These are phyloP conservation scores for Candida easanensis DNA, from an alignment of 805 yeast genomes.

Conservation along the genomic window DNA sequence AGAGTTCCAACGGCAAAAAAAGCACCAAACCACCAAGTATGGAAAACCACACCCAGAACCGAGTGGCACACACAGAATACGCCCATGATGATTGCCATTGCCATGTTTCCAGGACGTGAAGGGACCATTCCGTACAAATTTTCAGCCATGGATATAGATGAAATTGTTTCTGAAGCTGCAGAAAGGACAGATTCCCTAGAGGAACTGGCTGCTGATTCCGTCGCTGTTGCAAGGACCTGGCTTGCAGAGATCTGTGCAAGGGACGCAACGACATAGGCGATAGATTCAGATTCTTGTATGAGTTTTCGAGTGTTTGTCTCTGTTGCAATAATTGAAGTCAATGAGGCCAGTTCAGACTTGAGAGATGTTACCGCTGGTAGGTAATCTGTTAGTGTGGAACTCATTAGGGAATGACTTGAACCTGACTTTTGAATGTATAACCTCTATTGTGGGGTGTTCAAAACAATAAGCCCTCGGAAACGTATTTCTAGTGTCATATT, in stretches of 20 bases:
- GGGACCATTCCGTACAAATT: conserved; percentile 45
- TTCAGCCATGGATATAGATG: conserved; percentile 8
- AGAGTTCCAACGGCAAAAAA: conserved; percentile 54
- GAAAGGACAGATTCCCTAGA: conserved; percentile 9
- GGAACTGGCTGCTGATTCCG: conserved; percentile 8
- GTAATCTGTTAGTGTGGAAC: conserved; percentile 1
- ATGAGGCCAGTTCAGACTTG: conserved; percentile 3
- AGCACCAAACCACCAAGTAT: conserved; percentile 64
- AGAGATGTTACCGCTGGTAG: not conserved
- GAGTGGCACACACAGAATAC: conserved; percentile 43
- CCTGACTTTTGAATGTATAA: too few relatives aligned
- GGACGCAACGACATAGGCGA: conserved; percentile 17
- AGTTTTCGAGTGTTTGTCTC: conserved; percentile 10
- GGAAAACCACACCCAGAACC: conserved; percentile 40
- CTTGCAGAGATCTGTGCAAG: conserved; percentile 10
- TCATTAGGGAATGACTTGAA: too few relatives aligned
- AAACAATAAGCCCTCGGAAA: too few relatives aligned
- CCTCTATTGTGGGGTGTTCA: too few relatives aligned
- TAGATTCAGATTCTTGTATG: conserved; percentile 11
- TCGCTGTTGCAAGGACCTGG: conserved; percentile 9
- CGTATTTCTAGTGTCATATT: too few relatives aligned
- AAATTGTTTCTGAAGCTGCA: conserved; percentile 15
- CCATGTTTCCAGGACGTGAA: conserved; percentile 52
- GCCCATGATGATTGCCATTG: conserved; percentile 54
- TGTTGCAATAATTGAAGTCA: conserved; percentile 13